A percentile compares a stretch with the other conserved stretches of the same genome.
These are phyloP conservation scores for Drosera spatulata DNA, from an alignment of 179 eudicot genomes.

Conservation along the genomic window DNA sequence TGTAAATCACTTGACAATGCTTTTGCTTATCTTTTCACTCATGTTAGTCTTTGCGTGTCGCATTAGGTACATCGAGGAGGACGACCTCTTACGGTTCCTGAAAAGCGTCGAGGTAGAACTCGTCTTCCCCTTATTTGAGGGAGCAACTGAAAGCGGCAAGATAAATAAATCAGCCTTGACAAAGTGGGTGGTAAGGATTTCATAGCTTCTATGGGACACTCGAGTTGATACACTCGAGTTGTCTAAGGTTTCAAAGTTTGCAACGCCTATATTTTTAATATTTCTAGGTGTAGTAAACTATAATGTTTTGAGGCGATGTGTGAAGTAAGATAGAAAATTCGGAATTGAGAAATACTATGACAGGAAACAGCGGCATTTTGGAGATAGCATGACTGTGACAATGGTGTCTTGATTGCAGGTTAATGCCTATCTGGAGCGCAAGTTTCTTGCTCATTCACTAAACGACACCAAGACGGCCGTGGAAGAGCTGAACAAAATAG, in stretches of 20 bases:
- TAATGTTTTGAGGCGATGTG: no score
- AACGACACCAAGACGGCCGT: conserved; percentile 83
- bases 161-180: conserved; percentile 56
- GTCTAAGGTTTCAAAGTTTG: no score
- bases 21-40: no score
- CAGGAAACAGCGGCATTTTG: background rate
- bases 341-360: no score
- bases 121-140: conserved; percentile 66
- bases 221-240: no score
- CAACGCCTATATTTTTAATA: no score
- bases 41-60: no score
- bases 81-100: conserved; percentile 59
- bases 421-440: conserved; percentile 53
- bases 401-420: conserved; percentile 16
- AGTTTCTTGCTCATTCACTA: conserved; percentile 53
- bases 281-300: no score
- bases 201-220: no score
- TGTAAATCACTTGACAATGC: no score
- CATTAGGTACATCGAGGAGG: conserved; percentile 72
- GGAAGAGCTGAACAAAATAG: conserved; percentile 17
- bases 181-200: conserved; percentile 63
- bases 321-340: no score
- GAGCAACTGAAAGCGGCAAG: conserved; percentile 59
- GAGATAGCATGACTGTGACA: background rate
- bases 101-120: conserved; percentile 49